Conservation (phyloP, 176 grass and related monocot species). For the Carex kokanica region DNA sequence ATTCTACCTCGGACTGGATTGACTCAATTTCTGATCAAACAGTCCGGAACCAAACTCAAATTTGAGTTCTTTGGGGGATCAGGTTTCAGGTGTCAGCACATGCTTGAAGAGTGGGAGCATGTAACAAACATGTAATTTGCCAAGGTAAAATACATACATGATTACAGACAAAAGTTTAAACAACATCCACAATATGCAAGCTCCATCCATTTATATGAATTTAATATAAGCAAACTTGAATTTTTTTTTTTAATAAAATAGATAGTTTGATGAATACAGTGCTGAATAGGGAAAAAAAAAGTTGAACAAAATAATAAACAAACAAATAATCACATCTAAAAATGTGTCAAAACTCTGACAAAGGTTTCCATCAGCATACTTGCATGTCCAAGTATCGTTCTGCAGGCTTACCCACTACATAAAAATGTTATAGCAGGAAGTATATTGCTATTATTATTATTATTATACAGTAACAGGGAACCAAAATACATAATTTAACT, state of each 20-base stretch:
- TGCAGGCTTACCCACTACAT: conserved; percentile 3
- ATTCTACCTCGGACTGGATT: no score
- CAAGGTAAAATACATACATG: neutral
- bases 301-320: neutral
- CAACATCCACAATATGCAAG: neutral
- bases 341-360: neutral
- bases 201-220: neutral
- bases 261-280: neutral
- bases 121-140: no score
- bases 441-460: neutral
- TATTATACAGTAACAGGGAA: neutral
- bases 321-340: neutral
- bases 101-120: no score
- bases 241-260: neutral
- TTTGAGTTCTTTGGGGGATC: no score
- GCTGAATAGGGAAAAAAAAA: neutral
- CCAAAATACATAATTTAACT: neutral
- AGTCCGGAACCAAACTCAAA: no score
- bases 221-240: neutral
- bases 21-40: no score
- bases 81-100: no score
- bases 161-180: neutral
- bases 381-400: neutral
- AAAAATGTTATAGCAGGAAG: neutral
- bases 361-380: neutral